A percentile compares a stretch with the other conserved stretches of the same genome.
Conservation (phyloP, 1,284 basidiomycete genomes). For the Trichosporon sp. region DNA sequence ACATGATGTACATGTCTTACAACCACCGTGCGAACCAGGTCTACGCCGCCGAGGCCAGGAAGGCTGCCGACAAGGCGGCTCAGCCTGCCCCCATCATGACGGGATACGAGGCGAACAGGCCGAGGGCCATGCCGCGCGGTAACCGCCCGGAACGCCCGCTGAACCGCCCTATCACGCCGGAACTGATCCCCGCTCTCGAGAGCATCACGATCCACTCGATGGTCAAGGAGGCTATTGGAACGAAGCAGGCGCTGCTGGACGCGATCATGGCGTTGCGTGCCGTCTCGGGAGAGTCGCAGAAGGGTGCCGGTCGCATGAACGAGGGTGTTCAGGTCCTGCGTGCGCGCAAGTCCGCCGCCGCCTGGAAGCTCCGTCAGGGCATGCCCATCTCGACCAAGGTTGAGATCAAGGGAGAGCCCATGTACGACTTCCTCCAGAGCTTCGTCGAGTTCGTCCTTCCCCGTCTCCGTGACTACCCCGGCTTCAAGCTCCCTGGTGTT, state of each 20-base stretch:
- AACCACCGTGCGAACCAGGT: constrained; percentile 63
- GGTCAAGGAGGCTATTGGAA: constrained; percentile 75
- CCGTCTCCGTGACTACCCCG: constrained; percentile 84
- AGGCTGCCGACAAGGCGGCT: constrained; percentile 13
- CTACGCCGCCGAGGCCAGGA: constrained; percentile 24
- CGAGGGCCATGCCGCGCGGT: constrained; percentile 48
- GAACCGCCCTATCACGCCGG: constrained; percentile 62
- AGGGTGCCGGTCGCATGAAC: constrained; percentile 68
- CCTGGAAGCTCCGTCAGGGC: constrained; percentile 80
- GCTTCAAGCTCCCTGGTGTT: constrained; percentile 73
- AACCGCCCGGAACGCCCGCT: constrained; percentile 51
- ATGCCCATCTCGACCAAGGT: constrained; percentile 87
- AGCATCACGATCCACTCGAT: constrained; percentile 82
- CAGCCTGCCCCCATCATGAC: constrained; percentile 42
- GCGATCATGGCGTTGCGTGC: constrained; percentile 85
- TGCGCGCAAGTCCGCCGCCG: constrained; percentile 77
- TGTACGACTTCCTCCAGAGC: constrained; percentile 89
- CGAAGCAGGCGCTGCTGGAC: constrained; percentile 75
- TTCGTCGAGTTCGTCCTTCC: constrained; percentile 94
- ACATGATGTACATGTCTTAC: constrained; percentile 96
- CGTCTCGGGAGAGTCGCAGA: constrained; percentile 77
- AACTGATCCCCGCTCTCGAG: constrained; percentile 75
- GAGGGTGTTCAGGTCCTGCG: constrained; percentile 78
- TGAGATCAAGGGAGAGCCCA: constrained; percentile 81
- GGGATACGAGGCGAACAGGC: constrained; percentile 56